Evolutionary conservation across 2,329 filamentous ascomycete species (phyloP).

Genomic region (Colletotrichum agaves): DNA sequence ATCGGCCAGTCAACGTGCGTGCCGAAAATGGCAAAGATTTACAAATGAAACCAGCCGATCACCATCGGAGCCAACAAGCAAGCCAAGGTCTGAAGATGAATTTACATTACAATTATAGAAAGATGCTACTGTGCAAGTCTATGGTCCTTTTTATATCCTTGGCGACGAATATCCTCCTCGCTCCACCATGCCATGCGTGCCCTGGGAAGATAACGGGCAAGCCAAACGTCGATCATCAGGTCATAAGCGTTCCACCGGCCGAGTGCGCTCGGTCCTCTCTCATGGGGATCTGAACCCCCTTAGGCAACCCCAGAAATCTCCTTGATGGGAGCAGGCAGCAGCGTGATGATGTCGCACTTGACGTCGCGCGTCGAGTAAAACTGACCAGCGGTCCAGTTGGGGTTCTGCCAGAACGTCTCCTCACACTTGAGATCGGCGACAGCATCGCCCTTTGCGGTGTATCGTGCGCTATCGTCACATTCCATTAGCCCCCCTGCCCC

Average conservation of each 20-base stretch:
- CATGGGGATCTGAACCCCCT: background rate
- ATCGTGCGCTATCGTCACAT: conserved; percentile 38
- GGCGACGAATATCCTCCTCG: too few species aligned
- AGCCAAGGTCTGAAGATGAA: too few species aligned
- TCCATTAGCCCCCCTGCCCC: background rate
- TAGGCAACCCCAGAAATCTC: conserved; percentile 43
- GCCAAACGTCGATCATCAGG: conserved; percentile 16
- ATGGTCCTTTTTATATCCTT: too few species aligned
- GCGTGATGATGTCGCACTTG: conserved; percentile 43
- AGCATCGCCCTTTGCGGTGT: conserved; percentile 43
- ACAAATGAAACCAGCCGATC: too few species aligned
- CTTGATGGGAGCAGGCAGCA: conserved; percentile 42
- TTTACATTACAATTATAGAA: too few species aligned
- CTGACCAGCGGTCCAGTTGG: conserved; percentile 46
- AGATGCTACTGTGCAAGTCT: too few species aligned
- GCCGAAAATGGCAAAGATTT: too few species aligned
- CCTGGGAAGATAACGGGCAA: background rate
- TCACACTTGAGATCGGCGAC: conserved; percentile 45
- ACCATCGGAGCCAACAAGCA: too few species aligned
- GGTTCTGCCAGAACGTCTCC: conserved; percentile 44
- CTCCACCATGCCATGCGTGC: background rate
- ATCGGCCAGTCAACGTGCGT: too few species aligned
- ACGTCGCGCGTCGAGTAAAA: conserved; percentile 46
- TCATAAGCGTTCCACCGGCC: background rate
- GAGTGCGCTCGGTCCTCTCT: background rate